Evolutionary conservation across 352 stramenopile species (phyloP), one percentile per base, ranked within the genome.

Genomic region (Detonula confervacea): DNA sequence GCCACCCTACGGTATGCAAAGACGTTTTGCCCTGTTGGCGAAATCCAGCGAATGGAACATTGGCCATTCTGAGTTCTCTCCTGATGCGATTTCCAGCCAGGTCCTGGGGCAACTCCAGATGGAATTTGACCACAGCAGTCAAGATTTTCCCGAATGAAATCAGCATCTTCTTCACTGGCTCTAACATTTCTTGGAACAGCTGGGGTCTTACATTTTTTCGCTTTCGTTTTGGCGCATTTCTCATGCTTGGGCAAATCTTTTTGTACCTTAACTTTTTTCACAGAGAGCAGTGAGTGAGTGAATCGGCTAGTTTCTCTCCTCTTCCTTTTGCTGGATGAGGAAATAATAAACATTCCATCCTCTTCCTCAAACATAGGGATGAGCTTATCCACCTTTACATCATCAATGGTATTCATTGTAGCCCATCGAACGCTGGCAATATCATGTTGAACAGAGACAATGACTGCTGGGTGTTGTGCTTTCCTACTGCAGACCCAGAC

Each of bases 331-430:
- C 54, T 67, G n/a, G 42, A 66, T 14, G 25, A 18, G 16, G 62
- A 60, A 29, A 27, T 51, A 6, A 49, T 4, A 7, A 46, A 2
- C 1, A 60, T 16, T 20, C 52, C 65, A 44, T 55, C 52, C 11
- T 30, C 35, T 14, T 68, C 65, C 20, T 71, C 47, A 69, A 65
- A 69, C 55, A 81, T 81, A n/a, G 63, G 55, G 18, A 59, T 30
- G 27, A 81, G 64, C 12, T 69, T 37, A 42, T 67, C 33, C 3
- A 75, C 24, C 24, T 67, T 47, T 12, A 75, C 56, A 11, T 66
- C 47, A 1, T 68, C 11, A 35, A 47, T 22, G n/a, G 29, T 64
- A 42, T 37, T 35, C 39, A 35, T 66, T 1, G 64, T 61, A 5
- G 29, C 22, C 39, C 46, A 81, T 44, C 37, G 27, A 14, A 80